Evolutionary conservation across 768 basidiomycete species (phyloP), one percentile per base, ranked within the genome.

Genomic region (Boletus patriciae): DNA sequence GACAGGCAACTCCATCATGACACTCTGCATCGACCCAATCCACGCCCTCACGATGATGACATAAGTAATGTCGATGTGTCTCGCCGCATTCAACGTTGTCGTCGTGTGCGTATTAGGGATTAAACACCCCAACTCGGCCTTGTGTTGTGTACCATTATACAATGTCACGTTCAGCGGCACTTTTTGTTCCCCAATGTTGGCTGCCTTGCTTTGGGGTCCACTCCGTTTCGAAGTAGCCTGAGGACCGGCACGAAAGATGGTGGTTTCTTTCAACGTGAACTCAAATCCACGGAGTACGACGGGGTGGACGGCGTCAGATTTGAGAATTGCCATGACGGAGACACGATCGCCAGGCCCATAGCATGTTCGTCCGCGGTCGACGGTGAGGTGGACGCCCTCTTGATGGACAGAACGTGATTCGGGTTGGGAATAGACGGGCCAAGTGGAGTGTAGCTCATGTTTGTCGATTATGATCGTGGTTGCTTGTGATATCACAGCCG

Each of bases 381-480:
- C 87, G 43, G 81, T 83, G 58, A 97, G 82, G 23, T 80, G 85
- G 18, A 93, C 80, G 27, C 86, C 87, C 4, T 92, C 87, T 59
- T 86, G 82, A 3, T 77, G 65, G 18, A 83, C 73, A 16, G 82
- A 78, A n/a, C 90, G 87, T 34, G 79, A 80, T 64, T 93, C 90
- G 12, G 82, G 81, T 67, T 92, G 89, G 47, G 82, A 83, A 67
- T 93, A 96, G 31, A 95, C 81, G 3, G 94, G 94, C 94, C 94
- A 97, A 1, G 91, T 87, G 5, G 93, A 89, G 66, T 96, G 94
- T 8, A 95, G 76, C 61, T 96, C 94, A 66, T 96, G 94, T 71
- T 96, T 97, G 77, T 92, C 90, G 64, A 97, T 91, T 59, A 86
- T 83, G 44, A 97, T 87, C 13, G 80, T 76, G 34, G 89, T 83